A percentile compares a stretch with the other conserved stretches of the same genome.
Conservation (phyloP, 805 yeast genomes). For the Wickerhamiella bombiphila region DNA sequence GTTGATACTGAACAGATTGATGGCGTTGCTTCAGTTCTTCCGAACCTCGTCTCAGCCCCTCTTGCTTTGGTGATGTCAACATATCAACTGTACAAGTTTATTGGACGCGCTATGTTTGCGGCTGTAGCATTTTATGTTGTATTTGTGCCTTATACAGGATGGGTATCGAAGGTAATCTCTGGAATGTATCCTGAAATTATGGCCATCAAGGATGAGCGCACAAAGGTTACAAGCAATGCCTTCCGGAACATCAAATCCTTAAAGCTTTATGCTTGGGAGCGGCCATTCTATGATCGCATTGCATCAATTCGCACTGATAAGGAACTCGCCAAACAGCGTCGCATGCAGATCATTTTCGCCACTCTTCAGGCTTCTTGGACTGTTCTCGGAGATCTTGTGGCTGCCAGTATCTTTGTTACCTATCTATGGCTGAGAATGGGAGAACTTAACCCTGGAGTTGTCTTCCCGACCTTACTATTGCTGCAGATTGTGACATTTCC, state of each 20-base stretch:
- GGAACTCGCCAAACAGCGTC: slow-evolving; percentile 57
- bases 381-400: slow-evolving; percentile 69
- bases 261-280: slow-evolving; percentile 93
- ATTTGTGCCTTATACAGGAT: slow-evolving; percentile 64
- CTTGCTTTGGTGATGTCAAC: slow-evolving; percentile 67
- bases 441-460: slow-evolving; percentile 75
- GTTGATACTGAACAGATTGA: slow-evolving; percentile 83
- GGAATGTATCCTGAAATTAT: slow-evolving; percentile 64
- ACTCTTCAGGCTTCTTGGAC: slow-evolving; percentile 31
- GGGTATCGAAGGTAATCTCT: slow-evolving; percentile 44
- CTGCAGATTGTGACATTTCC: slow-evolving; percentile 75
- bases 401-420: slow-evolving; percentile 76
- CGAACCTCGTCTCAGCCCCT: slow-evolving; percentile 81
- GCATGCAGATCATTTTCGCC: slow-evolving; percentile 44
- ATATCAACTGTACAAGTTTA: slow-evolving; percentile 48
- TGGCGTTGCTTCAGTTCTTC: slow-evolving; percentile 58
- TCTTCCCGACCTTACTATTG: slow-evolving; percentile 45
- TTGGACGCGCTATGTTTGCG: slow-evolving; percentile 84
- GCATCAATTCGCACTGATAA: slow-evolving; percentile 62
- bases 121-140: slow-evolving; percentile 63
- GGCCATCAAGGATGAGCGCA: slow-evolving; percentile 80
- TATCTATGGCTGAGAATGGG: slow-evolving; percentile 46
- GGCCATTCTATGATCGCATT: slow-evolving; percentile 62
- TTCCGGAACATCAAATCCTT: slow-evolving; percentile 80
- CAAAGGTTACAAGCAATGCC: slow-evolving; percentile 72